Conservation (phyloP, 768 basidiomycete genomes). For the Podaxis sp. region DNA sequence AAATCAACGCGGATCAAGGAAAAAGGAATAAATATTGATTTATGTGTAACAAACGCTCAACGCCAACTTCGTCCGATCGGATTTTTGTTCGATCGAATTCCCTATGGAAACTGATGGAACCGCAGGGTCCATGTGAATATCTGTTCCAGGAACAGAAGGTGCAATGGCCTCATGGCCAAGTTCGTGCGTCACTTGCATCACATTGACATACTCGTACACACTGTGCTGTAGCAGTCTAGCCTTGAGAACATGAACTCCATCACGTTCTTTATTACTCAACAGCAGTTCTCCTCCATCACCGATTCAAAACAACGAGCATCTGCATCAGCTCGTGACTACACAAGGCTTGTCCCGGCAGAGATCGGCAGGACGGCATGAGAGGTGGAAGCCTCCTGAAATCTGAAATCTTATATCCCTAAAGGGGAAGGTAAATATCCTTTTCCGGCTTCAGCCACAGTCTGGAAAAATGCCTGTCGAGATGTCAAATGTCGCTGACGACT, state of each 20-base stretch:
- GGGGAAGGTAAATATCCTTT: slow-evolving; percentile 8
- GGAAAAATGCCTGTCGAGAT: neutral
- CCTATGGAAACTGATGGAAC: neutral
- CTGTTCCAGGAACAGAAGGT: neutral
- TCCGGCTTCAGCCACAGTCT: neutral
- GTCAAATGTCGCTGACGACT: neutral
- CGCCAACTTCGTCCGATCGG: neutral
- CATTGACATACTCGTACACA: neutral
- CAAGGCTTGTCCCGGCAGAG: neutral
- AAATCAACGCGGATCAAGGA: slow-evolving; percentile 1
- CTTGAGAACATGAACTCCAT: neutral
- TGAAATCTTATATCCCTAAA: neutral
- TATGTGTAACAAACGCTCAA: neutral
- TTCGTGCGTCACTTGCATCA: neutral
- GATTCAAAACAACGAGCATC: too few relatives aligned
- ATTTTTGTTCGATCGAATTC: neutral
- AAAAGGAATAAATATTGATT: neutral
- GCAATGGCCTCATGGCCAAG: neutral
- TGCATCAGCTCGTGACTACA: too few relatives aligned
- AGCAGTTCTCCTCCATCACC: too few relatives aligned
- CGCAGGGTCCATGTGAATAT: neutral
- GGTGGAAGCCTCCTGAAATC: neutral
- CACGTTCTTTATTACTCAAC: neutral
- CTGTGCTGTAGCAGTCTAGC: neutral
- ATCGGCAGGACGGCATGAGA: neutral